Conservation (phyloP, 352 stramenopile genomes). For the Pythium vanterpoolii region DNA sequence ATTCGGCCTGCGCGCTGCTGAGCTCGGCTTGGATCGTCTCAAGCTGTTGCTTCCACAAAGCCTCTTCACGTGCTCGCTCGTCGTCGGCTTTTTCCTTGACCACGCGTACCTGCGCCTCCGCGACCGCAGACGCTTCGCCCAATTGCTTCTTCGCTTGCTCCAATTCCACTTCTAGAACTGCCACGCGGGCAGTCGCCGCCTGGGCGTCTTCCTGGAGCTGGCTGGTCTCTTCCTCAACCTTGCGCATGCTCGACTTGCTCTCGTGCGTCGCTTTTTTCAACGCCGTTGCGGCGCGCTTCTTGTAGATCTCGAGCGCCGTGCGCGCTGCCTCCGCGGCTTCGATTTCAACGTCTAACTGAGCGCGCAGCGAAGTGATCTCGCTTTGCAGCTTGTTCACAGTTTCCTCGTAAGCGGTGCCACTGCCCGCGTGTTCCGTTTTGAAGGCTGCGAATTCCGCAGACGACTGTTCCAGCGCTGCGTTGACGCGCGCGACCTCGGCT, state of each 20-base stretch:
- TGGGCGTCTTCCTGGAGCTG: slow-evolving; percentile 48
- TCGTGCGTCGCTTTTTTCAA: slow-evolving; percentile 76
- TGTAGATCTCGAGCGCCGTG: slow-evolving; percentile 71
- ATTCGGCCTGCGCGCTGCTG: slow-evolving; percentile 20
- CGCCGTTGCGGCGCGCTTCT: slow-evolving; percentile 69
- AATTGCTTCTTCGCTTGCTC: slow-evolving; percentile 5
- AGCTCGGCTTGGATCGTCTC: slow-evolving; percentile 35
- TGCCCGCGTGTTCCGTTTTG: slow-evolving; percentile 7
- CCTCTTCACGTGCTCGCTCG: slow-evolving; percentile 29
- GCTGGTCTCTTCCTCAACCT: slow-evolving; percentile 35
- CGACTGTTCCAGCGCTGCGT: slow-evolving; percentile 3
- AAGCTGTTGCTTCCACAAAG: slow-evolving; percentile 28
- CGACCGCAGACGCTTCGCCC: neutral
- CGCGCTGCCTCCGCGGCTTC: slow-evolving; percentile 47
- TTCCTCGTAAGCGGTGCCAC: neutral
- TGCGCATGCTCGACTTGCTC: slow-evolving; percentile 56
- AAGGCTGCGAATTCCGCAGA: slow-evolving; percentile 5
- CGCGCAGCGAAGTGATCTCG: slow-evolving; percentile 13
- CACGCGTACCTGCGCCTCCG: slow-evolving; percentile 10
- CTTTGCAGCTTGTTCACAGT: slow-evolving; percentile 8
- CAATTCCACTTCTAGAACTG: slow-evolving; percentile 9
- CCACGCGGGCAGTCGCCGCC: slow-evolving; percentile 35
- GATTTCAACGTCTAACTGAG: slow-evolving; percentile 45
- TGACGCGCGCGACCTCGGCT: neutral
- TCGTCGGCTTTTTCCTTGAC: slow-evolving; percentile 25